Evolutionary conservation across 108 stramenopile species (phyloP).

Genomic region (Nitzschia inconspicua): DNA sequence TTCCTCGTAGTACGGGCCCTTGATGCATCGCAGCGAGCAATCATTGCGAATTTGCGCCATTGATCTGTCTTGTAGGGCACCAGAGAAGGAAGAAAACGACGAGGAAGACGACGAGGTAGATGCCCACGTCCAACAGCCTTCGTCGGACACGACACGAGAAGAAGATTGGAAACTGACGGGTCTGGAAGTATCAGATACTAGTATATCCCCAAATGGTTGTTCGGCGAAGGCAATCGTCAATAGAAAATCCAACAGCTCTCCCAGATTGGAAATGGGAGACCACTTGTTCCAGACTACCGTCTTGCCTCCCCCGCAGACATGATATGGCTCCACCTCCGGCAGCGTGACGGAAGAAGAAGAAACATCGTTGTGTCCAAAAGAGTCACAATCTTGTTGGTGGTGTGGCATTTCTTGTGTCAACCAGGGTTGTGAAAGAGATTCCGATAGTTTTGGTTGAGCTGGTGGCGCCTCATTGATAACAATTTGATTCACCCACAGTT

Average conservation of each 20-base stretch:
- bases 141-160: background rate
- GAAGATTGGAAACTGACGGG: background rate
- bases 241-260: conserved; percentile 56
- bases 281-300: conserved; percentile 46
- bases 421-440: background rate
- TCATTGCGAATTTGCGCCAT: no score
- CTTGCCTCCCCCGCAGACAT: no score
- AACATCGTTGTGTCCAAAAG: background rate
- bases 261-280: conserved; percentile 51
- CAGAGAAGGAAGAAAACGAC: background rate
- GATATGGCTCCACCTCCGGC: no score
- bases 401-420: background rate
- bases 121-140: background rate
- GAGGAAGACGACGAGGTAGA: background rate
- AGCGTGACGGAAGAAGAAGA: no score
- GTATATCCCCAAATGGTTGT: no score
- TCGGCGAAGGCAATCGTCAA: background rate
- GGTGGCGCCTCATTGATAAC: conserved; percentile 41
- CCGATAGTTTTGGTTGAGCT: background rate
- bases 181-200: background rate
- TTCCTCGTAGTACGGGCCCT: no score
- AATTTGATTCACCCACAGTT: conserved; percentile 21
- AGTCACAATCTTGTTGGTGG: background rate
- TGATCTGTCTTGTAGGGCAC: no score
- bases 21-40: no score